Conservation (phyloP, 2,329 filamentous ascomycete genomes). For the Magnaporthiopsis rhizophila region DNA sequence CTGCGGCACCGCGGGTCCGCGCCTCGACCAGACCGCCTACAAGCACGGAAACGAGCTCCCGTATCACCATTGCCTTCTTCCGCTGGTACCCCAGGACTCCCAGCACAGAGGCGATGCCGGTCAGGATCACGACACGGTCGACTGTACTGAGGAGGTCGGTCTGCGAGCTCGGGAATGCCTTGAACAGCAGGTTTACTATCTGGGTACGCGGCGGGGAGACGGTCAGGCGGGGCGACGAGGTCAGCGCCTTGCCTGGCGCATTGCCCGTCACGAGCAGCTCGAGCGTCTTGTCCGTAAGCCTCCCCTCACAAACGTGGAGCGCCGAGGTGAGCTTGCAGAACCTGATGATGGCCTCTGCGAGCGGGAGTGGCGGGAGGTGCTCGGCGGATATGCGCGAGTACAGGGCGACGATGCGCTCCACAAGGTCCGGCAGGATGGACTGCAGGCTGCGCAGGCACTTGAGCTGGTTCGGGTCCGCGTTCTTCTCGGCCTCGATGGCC, state of each 20-base stretch:
- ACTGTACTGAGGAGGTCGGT: constrained; percentile 62
- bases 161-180: constrained; percentile 60
- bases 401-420: constrained; percentile 65
- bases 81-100: constrained; percentile 71
- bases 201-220: constrained; percentile 51
- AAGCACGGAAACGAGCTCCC: constrained; percentile 75
- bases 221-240: constrained; percentile 46
- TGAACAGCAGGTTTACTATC: constrained; percentile 58
- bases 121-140: constrained; percentile 71
- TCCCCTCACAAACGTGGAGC: constrained; percentile 57
- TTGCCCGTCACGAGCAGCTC: constrained; percentile 58
- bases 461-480: constrained; percentile 38
- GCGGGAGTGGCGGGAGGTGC: constrained; percentile 60
- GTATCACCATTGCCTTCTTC: constrained; percentile 85
- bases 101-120: constrained; percentile 81
- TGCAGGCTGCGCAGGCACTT: constrained; percentile 48
- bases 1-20: constrained; percentile 86
- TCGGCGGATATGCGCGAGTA: constrained; percentile 66
- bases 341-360: constrained; percentile 66
- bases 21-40: constrained; percentile 84
- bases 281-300: constrained; percentile 51
- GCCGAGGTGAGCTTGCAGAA: constrained; percentile 63
- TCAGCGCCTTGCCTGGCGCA: constrained; percentile 40
- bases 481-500: constrained; percentile 29
- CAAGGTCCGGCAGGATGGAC: constrained; percentile 59